A percentile compares a stretch with the other conserved stretches of the same genome.
Conservation (phyloP, 208 protist species). For the Leishmania tropica region DNA sequence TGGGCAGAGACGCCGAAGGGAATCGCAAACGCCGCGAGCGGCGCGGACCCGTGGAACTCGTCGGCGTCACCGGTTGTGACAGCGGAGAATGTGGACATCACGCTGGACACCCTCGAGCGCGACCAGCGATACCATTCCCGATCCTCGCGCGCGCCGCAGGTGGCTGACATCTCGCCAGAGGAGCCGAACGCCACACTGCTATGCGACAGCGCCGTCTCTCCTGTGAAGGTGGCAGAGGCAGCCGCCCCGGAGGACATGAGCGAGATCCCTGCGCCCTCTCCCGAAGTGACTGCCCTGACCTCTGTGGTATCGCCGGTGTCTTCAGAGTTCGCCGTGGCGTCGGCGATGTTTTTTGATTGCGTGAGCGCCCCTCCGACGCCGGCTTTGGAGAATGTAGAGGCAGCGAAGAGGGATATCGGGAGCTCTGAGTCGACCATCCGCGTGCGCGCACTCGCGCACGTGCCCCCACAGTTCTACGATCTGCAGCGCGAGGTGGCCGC, state of each 20-base stretch:
- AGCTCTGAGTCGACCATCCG: not conserved
- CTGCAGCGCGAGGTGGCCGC: slow-evolving; percentile 47
- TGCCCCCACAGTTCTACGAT: slow-evolving; percentile 46
- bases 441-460: not conserved
- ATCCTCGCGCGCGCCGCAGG: slow-evolving; percentile 9
- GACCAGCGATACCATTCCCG: slow-evolving; percentile 18
- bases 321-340: slow-evolving; percentile 27
- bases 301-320: slow-evolving; percentile 10
- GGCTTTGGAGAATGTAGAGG: slow-evolving; percentile 4
- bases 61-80: slow-evolving; percentile 29
- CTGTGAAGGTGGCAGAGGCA: not conserved
- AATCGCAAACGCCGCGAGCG: not conserved
- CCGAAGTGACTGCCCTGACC: not conserved
- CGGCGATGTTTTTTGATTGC: slow-evolving; percentile 61
- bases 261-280: not conserved
- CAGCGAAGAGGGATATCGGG: not conserved
- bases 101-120: slow-evolving; percentile 16
- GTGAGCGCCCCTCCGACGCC: slow-evolving; percentile 48
- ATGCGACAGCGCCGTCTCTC: not conserved
- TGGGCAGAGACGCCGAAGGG: slow-evolving; percentile 10
- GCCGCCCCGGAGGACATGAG: not conserved
- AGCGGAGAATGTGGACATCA: slow-evolving; percentile 18
- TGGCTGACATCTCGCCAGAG: not conserved
- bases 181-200: not conserved
- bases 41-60: not conserved